Percentiles rank a stretch among this genome's conserved stretches.
Evolutionary conservation across 345 rosid genomes (phyloP).

Genomic region (Lepidium africanum): DNA sequence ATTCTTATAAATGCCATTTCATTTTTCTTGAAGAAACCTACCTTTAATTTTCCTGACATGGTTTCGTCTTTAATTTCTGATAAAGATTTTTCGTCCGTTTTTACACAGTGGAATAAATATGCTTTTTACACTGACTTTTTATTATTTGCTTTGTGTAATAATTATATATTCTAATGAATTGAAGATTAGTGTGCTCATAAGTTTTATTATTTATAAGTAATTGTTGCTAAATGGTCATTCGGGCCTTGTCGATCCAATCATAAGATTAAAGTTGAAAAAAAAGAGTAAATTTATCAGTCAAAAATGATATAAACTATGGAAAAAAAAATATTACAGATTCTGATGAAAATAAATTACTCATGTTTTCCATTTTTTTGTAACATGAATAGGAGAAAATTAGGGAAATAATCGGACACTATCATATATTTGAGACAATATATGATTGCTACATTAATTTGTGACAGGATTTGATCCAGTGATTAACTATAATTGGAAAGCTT

Average conservation of each 20-base stretch:
- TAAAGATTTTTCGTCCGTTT: not conserved
- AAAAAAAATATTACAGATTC: not conserved
- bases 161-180: not conserved
- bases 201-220: not conserved
- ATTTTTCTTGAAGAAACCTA: not conserved
- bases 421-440: not conserved
- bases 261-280: no score
- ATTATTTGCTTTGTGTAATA: not conserved
- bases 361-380: not conserved
- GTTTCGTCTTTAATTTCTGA: not conserved
- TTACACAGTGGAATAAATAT: not conserved
- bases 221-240: no score
- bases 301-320: not conserved
- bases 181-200: not conserved
- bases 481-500: not conserved
- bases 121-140: not conserved
- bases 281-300: not conserved
- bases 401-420: not conserved
- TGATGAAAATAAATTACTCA: not conserved
- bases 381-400: not conserved
- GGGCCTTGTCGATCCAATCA: no score
- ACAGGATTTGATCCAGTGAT: not conserved
- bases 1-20: not conserved
- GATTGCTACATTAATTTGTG: conserved; percentile 4
- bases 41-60: conserved; percentile 14